Conservation (phyloP, 2,329 filamentous ascomycete genomes). For the Annulohypoxylon truncatum region DNA sequence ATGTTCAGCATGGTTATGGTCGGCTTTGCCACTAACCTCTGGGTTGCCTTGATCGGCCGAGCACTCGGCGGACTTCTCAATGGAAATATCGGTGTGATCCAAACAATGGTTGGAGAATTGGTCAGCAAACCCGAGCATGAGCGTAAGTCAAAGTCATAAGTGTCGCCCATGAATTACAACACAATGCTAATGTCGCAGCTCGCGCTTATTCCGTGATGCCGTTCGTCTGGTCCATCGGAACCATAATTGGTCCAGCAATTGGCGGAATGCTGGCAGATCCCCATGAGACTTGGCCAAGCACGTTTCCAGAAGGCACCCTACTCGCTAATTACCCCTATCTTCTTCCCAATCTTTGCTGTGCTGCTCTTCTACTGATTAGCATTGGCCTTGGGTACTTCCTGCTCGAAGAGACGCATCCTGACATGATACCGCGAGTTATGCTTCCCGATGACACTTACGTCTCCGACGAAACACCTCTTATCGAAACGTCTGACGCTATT, state of each 20-base stretch:
- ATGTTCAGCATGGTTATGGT: conserved; percentile 85
- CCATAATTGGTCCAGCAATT: conserved; percentile 88
- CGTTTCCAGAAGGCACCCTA: conserved; percentile 74
- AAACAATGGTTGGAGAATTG: conserved; percentile 92
- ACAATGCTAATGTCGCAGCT: conserved; percentile 60
- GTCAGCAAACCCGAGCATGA: conserved; percentile 87
- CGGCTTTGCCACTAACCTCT: conserved; percentile 84
- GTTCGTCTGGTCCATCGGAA: conserved; percentile 92
- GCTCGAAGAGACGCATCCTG: conserved; percentile 89
- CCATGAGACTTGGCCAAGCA: conserved; percentile 74
- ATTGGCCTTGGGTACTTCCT: conserved; percentile 84
- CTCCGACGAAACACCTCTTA: conserved; percentile 77
- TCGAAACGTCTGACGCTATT: conserved; percentile 79
- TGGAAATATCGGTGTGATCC: conserved; percentile 90
- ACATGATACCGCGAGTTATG: conserved; percentile 70
- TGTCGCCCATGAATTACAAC: background rate
- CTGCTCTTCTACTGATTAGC: conserved; percentile 78
- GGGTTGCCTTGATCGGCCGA: conserved; percentile 81
- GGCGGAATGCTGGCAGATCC: conserved; percentile 89
- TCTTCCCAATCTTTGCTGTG: conserved; percentile 88
- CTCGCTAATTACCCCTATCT: conserved; percentile 88
- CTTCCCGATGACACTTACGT: conserved; percentile 62
- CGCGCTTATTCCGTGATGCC: conserved; percentile 93
- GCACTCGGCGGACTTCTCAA: conserved; percentile 85
- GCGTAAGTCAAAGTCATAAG: conserved; percentile 66